Evolutionary conservation across 73 alveolate species (phyloP), one percentile per base, ranked within the genome.

Genomic region (Tetrahymena thermophila): DNA sequence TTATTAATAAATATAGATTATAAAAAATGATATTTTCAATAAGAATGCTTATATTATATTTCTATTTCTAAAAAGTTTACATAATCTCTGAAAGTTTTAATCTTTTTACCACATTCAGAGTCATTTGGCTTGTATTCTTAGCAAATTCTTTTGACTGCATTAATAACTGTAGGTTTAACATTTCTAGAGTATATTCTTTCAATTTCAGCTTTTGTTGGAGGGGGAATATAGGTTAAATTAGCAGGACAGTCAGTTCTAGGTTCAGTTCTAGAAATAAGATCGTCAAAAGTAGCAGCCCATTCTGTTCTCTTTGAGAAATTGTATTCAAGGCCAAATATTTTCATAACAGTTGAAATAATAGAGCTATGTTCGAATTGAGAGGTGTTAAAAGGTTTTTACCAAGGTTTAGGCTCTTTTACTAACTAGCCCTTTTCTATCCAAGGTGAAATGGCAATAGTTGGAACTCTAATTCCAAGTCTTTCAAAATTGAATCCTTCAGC

Each of bases 201-300:
- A 71, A 71, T 71, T 4, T 71, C 89, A 71, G 89, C 35, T 25
- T 28, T 28, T 14, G 94, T 10, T 17, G 94, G 94, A 34, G 94
- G 94, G 34, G 94, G 94, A 43, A 85, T 85, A 35, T 85, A 38
- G 21, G 94, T 40, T 43, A 85, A 43, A 1, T 85, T 23, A 38
- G 56, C n/a, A 35, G 94, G 94, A 17, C 94, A 85, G 56, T 85
- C 94, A 43, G 94, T 85, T 43, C 94, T 13, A 11, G 94, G 94
- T 40, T 38, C 71, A n/a, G 35, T 43, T 85, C 94, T 85, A 43
- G 71, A n/a, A 38, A 85, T 38, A n/a, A 85, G 43, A 9, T 85
- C 94, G 11, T 85, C 94, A n/a, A 85, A 85, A 43, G 43, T n/a
- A 40, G 94, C 94, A 38, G 94, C 94, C 94, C 94, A 85, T 43